A percentile compares a stretch with the other conserved stretches of the same genome.
phyloP scores from a whole-genome alignment of 208 protist genomes.

The Entamoeba invadens region DNA sequence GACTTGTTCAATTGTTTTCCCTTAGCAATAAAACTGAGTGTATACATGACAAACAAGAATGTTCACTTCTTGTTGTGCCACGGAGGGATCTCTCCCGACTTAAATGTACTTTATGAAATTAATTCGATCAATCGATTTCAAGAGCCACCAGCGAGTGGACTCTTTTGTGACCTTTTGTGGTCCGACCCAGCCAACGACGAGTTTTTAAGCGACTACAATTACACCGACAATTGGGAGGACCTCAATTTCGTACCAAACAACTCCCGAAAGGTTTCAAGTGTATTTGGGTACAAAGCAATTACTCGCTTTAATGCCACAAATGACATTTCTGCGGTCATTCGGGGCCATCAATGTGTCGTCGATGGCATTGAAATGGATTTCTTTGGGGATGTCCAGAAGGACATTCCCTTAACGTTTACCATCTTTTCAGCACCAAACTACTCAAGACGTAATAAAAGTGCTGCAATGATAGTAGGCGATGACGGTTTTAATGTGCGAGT shows the following conservation, averaged over 20 bases:
- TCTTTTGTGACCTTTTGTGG: conserved; percentile 24
- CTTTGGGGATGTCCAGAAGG: background rate
- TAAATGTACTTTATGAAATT: conserved; percentile 15
- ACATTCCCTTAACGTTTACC: background rate
- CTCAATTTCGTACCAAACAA: background rate
- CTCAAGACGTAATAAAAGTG: background rate
- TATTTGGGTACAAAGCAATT: conserved; percentile 25
- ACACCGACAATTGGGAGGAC: no score
- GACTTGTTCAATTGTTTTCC: conserved; percentile 21
- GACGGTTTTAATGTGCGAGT: background rate
- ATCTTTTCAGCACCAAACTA: background rate
- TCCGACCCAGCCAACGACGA: conserved; percentile 27
- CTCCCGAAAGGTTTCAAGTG: conserved; percentile 9
- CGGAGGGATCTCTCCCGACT: conserved; percentile 13
- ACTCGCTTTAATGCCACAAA: conserved; percentile 18
- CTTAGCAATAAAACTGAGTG: conserved; percentile 6
- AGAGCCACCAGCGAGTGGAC: conserved; percentile 7
- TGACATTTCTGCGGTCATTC: conserved; percentile 16
- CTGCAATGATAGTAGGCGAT: background rate
- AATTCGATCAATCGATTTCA: background rate
- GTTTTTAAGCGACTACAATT: background rate
- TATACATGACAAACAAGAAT: background rate
- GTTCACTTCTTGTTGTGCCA: conserved; percentile 24
- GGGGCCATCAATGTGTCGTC: conserved; percentile 23
- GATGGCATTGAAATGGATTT: background rate